Conservation (phyloP, 805 yeast genomes). For the Babjeviella inositovora region DNA sequence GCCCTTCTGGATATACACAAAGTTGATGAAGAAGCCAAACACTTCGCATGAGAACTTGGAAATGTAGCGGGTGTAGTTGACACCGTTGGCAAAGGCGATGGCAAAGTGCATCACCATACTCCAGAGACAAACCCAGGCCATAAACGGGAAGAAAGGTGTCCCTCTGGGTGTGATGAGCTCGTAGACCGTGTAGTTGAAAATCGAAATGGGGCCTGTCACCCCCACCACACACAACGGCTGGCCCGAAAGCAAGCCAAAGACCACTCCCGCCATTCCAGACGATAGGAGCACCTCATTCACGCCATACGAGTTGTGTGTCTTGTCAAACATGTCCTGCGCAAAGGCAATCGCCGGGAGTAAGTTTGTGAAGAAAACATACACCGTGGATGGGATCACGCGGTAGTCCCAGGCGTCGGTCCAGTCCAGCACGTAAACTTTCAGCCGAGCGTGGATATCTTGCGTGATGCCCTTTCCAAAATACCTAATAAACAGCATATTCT, state of each 20-base stretch:
- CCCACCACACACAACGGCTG: slow-evolving; percentile 94
- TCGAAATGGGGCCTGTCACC: slow-evolving; percentile 90
- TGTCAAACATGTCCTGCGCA: slow-evolving; percentile 94
- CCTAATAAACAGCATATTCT: background rate
- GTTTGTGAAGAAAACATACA: slow-evolving; percentile 80
- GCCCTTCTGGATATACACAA: slow-evolving; percentile 83
- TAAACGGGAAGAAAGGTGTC: slow-evolving; percentile 54
- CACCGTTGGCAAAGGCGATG: slow-evolving; percentile 55
- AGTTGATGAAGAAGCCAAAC: slow-evolving; percentile 81
- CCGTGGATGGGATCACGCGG: slow-evolving; percentile 72
- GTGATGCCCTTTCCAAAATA: slow-evolving; percentile 30
- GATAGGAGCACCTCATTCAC: slow-evolving; percentile 78
- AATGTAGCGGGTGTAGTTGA: slow-evolving; percentile 50
- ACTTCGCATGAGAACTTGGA: slow-evolving; percentile 81
- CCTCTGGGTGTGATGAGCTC: slow-evolving; percentile 43
- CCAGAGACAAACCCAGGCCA: slow-evolving; percentile 96
- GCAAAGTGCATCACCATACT: slow-evolving; percentile 65
- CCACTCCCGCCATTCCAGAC: slow-evolving; percentile 77
- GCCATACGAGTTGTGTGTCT: slow-evolving; percentile 77
- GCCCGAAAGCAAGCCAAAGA: slow-evolving; percentile 75
- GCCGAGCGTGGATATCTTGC: slow-evolving; percentile 29
- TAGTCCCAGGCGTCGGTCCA: slow-evolving; percentile 76
- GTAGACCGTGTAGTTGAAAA: slow-evolving; percentile 83
- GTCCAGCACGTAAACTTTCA: slow-evolving; percentile 64
- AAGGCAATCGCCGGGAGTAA: slow-evolving; percentile 87